These are phyloP conservation scores for Ceraceosorus guamensis DNA, from an alignment of 1,284 basidiomycete species.

Conservation along the genomic window DNA sequence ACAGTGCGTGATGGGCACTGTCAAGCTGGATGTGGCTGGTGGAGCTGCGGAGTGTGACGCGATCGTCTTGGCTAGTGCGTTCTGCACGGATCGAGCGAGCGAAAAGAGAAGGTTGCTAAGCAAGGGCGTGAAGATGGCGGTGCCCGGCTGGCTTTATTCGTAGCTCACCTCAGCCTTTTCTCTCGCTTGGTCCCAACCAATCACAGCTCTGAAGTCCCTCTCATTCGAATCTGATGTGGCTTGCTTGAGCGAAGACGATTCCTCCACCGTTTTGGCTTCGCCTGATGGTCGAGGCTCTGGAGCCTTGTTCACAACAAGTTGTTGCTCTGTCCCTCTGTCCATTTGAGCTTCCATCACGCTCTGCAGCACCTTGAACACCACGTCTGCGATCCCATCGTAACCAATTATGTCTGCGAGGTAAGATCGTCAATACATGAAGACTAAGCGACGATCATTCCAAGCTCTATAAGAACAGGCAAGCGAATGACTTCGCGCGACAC, in stretches of 20 bases:
- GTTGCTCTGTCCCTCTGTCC: conserved; percentile 17
- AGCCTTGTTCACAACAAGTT: conserved; percentile 40
- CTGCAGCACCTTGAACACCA: conserved; percentile 63
- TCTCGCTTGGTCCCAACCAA: conserved; percentile 73
- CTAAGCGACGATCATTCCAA: neutral
- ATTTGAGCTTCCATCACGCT: conserved; percentile 42
- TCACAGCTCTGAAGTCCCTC: conserved; percentile 71
- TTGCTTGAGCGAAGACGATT: neutral
- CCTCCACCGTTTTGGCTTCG: conserved; percentile 14
- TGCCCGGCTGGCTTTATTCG: conserved; percentile 68
- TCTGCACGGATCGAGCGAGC: neutral
- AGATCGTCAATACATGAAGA: neutral
- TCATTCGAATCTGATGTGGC: conserved; percentile 13
- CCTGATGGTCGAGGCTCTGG: conserved; percentile 14
- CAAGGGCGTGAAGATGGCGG: conserved; percentile 54
- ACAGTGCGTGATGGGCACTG: conserved; percentile 71
- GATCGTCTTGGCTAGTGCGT: conserved; percentile 1
- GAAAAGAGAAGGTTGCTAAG: neutral
- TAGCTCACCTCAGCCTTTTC: conserved; percentile 65
- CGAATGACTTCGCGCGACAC: too few species aligned
- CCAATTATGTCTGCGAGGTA: conserved; percentile 65
- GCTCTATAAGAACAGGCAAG: neutral
- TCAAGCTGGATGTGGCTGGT: neutral
- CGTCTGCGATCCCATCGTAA: conserved; percentile 87
- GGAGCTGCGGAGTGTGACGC: neutral